phyloP scores from a whole-genome alignment of 768 basidiomycete genomes.

The Leccinum pellstonianum region DNA sequence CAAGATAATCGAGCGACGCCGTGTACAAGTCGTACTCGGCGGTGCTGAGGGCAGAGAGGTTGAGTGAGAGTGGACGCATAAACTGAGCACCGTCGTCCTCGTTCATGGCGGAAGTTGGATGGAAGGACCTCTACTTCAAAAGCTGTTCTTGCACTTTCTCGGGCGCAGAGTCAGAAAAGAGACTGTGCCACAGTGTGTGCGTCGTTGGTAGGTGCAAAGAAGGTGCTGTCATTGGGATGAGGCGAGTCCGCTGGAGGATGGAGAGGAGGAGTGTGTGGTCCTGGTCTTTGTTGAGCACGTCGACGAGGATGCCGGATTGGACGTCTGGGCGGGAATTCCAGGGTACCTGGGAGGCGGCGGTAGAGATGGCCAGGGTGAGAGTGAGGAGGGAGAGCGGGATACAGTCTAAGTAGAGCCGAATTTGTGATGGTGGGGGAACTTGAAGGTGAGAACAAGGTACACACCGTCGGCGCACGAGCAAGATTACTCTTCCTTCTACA shows the following conservation, averaged over 20 bases:
- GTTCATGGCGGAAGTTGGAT: not conserved
- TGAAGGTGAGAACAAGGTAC: not conserved
- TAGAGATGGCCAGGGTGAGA: constrained; percentile 8
- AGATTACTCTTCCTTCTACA: too few species aligned
- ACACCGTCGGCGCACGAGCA: too few species aligned
- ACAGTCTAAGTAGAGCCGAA: constrained; percentile 32
- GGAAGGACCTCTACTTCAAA: not conserved
- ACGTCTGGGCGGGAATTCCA: constrained; percentile 22
- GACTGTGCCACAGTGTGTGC: constrained; percentile 52
- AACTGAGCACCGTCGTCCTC: constrained; percentile 6
- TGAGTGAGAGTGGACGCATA: constrained; percentile 69
- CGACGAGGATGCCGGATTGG: constrained; percentile 64
- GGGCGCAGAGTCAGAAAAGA: constrained; percentile 36
- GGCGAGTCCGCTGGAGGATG: constrained; percentile 79
- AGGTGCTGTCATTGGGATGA: constrained; percentile 79
- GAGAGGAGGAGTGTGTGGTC: constrained; percentile 75
- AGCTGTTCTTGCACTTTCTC: constrained; percentile 85
- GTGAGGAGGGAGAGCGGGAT: constrained; percentile 37
- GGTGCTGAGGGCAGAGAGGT: constrained; percentile 74
- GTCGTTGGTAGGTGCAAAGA: constrained; percentile 96
- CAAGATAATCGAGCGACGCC: constrained; percentile 52
- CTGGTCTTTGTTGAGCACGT: constrained; percentile 68
- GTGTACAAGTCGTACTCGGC: constrained; percentile 71
- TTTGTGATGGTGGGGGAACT: not conserved
- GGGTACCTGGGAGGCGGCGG: constrained; percentile 23